Base-by-base conservation (phyloP, 75 land plant species). In the Sequoiadendron giganteum region DNA sequence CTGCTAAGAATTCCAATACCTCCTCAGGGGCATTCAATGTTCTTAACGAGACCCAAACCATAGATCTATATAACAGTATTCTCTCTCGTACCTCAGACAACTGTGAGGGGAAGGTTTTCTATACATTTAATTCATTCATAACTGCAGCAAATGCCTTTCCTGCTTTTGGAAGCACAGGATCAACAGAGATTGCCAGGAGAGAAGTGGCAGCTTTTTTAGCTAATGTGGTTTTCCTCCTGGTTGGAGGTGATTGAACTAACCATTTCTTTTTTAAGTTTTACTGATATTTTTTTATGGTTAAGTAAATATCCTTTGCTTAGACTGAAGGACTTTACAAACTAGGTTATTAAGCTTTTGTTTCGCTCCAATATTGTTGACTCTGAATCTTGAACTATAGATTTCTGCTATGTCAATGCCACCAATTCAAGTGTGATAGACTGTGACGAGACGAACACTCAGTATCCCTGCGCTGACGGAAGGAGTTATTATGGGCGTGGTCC, bases 171-270 rank as follows among this genome's bases (percentile, higher is more conserved):
- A 87, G 18, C 47, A 70, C 77, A 9, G 89, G 89, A n/a, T 21
- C 52, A 36, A 34, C 18, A 10, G n/a, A 68, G 3, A 79, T 43
- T 45, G 32, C 48, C 38, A 61, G 30, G 55, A 73, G 83, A 49
- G 89, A 89, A 49, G 56, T 89, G 48, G 90, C 89, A 8, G 90
- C 89, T 5, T 88, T 89, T 88, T 28, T 38, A 11, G 82, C 83
- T 18, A 61, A 89, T 55, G 36, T 87, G 45, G 45, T 19, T 42
- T 39, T 39, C 28, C 19, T 39, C 28, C 19, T 5, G 45, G 8
- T 18, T 78, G 42, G 42, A 25, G 47, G 82, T 79, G n/a, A 79
- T 40, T 30, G 7, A 21, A 65, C n/a, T 21, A 58, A 58, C 25
- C 21, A 19, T 21, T 21, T 21, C 38, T 58, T 21, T 58, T 19